Evolutionary conservation across 768 basidiomycete genomes (phyloP).

Genomic region (Boletus rubropictus): DNA sequence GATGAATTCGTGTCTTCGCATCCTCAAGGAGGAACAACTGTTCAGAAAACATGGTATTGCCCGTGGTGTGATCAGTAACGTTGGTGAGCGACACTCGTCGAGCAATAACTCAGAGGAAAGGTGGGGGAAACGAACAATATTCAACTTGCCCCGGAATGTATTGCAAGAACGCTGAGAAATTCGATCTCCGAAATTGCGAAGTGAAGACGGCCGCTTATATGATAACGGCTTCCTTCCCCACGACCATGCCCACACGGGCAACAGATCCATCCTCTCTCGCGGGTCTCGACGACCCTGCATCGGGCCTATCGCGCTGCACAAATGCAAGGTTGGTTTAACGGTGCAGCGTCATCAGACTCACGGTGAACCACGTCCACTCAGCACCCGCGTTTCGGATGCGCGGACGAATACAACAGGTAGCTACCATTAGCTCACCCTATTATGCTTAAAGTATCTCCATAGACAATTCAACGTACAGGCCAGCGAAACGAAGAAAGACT

Average conservation of each 20-base stretch:
- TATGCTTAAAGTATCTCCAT: constrained; percentile 1
- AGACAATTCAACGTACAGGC: constrained; percentile 9
- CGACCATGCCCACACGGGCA: constrained; percentile 4
- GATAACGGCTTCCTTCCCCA: neutral
- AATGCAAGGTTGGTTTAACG: constrained; percentile 9
- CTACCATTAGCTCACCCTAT: neutral
- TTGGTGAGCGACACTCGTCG: neutral
- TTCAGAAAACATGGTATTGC: constrained; percentile 6
- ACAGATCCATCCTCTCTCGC: neutral
- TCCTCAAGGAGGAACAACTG: neutral
- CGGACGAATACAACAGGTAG: constrained; percentile 14
- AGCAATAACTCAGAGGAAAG: neutral
- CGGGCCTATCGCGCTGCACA: constrained; percentile 8
- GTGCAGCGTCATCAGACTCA: neutral
- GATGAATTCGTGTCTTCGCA: neutral
- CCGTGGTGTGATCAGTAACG: neutral
- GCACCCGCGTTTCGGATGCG: neutral
- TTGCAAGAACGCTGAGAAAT: too few species aligned
- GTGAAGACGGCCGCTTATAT: constrained; percentile 8
- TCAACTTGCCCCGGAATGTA: too few species aligned
- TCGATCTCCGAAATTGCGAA: too few species aligned
- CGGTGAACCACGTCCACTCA: neutral
- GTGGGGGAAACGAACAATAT: neutral
- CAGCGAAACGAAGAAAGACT: constrained; percentile 46
- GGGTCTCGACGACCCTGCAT: constrained; percentile 8